phyloP scores from a whole-genome alignment of 1,139 yeast genomes.

The Ashbya aceris region DNA sequence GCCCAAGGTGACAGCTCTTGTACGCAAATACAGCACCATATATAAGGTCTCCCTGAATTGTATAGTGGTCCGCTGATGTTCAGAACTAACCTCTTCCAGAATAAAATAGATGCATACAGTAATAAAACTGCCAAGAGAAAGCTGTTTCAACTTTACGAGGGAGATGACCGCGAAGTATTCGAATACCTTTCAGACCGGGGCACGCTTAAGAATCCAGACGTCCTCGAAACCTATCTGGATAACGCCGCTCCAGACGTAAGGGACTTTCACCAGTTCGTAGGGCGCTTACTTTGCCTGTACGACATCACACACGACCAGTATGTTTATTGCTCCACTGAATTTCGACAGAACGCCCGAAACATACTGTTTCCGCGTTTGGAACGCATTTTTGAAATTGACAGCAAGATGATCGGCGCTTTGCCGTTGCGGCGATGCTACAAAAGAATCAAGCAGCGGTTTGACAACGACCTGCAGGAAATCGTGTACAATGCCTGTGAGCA shows the following conservation, averaged over 20 bases:
- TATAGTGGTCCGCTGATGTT: background rate
- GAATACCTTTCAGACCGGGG: background rate
- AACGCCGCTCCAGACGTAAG: background rate
- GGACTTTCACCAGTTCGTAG: background rate
- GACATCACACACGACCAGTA: background rate
- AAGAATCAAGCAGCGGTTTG: background rate
- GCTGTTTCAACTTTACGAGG: background rate
- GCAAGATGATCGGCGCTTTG: background rate
- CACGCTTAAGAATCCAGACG: background rate
- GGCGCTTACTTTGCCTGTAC: background rate
- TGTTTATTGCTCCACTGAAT: background rate
- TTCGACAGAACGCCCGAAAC: background rate
- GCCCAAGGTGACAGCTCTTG: no score
- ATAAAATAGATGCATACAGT: constrained; percentile 1
- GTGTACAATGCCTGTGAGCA: background rate
- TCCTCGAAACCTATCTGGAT: background rate
- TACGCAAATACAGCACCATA: no score
- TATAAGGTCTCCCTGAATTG: no score
- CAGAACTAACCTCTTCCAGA: background rate
- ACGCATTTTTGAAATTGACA: background rate
- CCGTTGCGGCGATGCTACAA: constrained; percentile 1
- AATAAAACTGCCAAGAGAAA: background rate
- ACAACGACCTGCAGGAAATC: background rate
- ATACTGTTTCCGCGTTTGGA: background rate
- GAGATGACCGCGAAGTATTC: background rate